Percentiles rank a stretch among this genome's conserved stretches.
These are phyloP conservation scores for Albatrellus sp. DNA, from an alignment of 1,284 basidiomycete genomes.

Conservation along the genomic window DNA sequence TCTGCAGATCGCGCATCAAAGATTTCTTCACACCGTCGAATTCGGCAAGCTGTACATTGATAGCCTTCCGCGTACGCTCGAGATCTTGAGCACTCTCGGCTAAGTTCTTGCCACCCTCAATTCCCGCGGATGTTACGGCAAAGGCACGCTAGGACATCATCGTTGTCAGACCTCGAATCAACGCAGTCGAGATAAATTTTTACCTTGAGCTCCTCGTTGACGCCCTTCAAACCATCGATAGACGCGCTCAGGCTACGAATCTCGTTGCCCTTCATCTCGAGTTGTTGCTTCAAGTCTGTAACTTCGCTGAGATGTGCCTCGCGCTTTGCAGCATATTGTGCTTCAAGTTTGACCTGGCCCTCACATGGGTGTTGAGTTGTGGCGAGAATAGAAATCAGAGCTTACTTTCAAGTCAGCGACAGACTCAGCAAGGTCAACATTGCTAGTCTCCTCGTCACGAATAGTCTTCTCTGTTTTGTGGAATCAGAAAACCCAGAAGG, in stretches of 20 bases:
- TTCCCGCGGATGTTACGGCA: constrained; percentile 90
- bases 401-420: constrained; percentile 85
- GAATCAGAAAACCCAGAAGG: constrained; percentile 9
- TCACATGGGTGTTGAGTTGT: constrained; percentile 3
- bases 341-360: constrained; percentile 78
- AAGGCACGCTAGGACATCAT: constrained; percentile 68
- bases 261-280: constrained; percentile 82
- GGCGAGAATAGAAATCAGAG: constrained; percentile 6
- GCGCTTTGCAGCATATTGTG: constrained; percentile 86
- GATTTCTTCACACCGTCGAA: constrained; percentile 99
- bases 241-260: constrained; percentile 75
- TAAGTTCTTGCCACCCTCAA: constrained; percentile 92
- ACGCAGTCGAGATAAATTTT: constrained; percentile 10
- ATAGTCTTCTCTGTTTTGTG: constrained; percentile 65
- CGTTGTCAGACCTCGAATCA: constrained; percentile 6
- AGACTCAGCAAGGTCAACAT: constrained; percentile 69
- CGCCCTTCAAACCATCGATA: constrained; percentile 88
- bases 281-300: constrained; percentile 81
- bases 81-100: constrained; percentile 95
- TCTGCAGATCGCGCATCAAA: constrained; percentile 96
- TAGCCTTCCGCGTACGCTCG: constrained; percentile 92
- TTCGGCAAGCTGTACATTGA: constrained; percentile 93
- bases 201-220: constrained; percentile 97
- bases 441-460: constrained; percentile 70
- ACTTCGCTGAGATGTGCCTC: constrained; percentile 85